phyloP scores from a whole-genome alignment of 371 early-diverging fungal species.

The Lichtheimia hyalospora region DNA sequence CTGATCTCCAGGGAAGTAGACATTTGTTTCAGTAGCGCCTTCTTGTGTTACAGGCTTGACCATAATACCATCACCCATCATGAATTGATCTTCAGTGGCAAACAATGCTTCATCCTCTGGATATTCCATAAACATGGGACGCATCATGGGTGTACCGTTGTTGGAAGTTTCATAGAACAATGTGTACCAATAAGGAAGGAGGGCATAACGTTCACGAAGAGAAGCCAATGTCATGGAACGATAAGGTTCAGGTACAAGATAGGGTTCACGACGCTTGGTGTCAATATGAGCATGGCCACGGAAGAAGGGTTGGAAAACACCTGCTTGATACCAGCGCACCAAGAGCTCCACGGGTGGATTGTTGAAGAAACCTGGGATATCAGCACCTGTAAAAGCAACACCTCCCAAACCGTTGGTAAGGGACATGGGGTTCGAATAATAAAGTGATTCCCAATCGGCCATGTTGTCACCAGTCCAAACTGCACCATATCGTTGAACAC shows the following conservation, averaged over 20 bases:
- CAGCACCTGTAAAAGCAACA: constrained; percentile 82
- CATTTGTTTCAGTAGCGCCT: constrained; percentile 53
- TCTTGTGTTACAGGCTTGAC: constrained; percentile 72
- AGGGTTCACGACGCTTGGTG: constrained; percentile 96
- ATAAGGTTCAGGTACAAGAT: constrained; percentile 85
- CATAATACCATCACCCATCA: constrained; percentile 77
- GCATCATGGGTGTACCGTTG: constrained; percentile 77
- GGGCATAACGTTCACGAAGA: constrained; percentile 73
- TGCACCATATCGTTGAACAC: constrained; percentile 84
- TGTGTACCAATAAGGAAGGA: constrained; percentile 84
- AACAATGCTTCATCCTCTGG: constrained; percentile 74
- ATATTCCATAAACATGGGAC: constrained; percentile 82
- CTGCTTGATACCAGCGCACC: constrained; percentile 92
- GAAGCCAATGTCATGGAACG: constrained; percentile 70
- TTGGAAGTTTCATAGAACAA: constrained; percentile 70
- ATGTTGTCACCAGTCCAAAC: constrained; percentile 94
- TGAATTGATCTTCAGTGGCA: constrained; percentile 79
- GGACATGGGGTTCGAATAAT: constrained; percentile 78
- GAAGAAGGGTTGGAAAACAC: constrained; percentile 89
- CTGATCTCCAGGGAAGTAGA: constrained; percentile 69
- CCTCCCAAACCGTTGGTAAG: constrained; percentile 75
- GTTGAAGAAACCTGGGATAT: constrained; percentile 92
- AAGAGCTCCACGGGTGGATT: constrained; percentile 82
- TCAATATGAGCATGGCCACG: constrained; percentile 93
- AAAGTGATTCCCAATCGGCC: constrained; percentile 83